Evolutionary conservation across 306 rosid species (phyloP), one percentile per base, ranked within the genome.

Genomic region (Quercus glauca): DNA sequence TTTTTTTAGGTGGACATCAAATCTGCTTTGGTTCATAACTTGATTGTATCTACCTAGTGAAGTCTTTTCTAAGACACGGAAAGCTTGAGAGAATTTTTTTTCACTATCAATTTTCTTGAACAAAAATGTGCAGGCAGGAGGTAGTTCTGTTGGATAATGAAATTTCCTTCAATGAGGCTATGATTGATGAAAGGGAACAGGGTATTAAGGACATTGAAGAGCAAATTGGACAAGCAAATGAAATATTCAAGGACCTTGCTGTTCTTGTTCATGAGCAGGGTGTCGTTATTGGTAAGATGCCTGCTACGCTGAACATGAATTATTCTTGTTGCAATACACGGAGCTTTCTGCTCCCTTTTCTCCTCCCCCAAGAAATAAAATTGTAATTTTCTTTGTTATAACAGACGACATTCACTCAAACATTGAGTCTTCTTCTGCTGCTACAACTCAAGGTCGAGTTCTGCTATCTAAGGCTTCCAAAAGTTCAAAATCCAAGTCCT

Each of bases 181-280:
- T 92, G 76, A 90, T 92, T 87, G 97, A 90, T 18, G 97, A 92
- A 86, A 90, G 97, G 82, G 97, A 92, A 19, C 93, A 89, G 67
- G 93, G 94, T 71, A 87, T 92, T 77, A 79, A 71, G 86, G 94
- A 92, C 68, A 88, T 92, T 15, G 78, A 92, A 84, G 92, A 83
- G 82, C 93, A 92, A 79, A 92, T 92, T 70, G 93, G 92, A 78
- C 79, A 90, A 77, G 93, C 86, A 71, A 87, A 81, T 77, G 95
- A 92, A 80, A 92, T 92, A 55, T 92, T 92, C 83, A 90, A 79
- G 85, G 97, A 92, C 85, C 92, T 92, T 69, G 97, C 97, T 70
- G 97, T 92, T 83, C 90, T 92, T 55, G 92, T 92, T 86, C 92
- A 92, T 75, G 93, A 90, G 70, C 97, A 92, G 76, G 95, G 95